Base-by-base conservation (phyloP, 495 filamentous ascomycete species). In the Neurospora tetraspora region DNA sequence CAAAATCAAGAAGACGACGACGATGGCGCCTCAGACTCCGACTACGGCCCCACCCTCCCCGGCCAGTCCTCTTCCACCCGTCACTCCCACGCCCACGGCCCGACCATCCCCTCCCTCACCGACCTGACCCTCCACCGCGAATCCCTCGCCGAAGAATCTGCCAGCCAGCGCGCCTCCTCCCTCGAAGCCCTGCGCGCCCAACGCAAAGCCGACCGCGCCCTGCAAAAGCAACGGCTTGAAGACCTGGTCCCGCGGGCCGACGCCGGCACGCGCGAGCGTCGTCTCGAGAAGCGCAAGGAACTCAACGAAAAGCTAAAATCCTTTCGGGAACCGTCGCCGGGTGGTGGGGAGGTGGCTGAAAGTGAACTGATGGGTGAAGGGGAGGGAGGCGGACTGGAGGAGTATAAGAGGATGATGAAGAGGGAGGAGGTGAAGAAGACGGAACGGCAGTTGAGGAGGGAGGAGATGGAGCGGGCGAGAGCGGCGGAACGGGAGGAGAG, bases 241-340 rank as follows among this genome's bases (percentile, higher is more conserved):
- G 95, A 98, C 72, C 82, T 97, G 12, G 87, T 85, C 0, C 95
- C 96, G 5, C 91, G 93, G 16, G 93, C 95, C 0, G 94, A 95
- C 69, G 82, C 95, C 0, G 94, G 95, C 1, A 94, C 93, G 3
- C 89, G 90, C 36, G 96, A 97, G 80, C 89, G 95, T 10, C 88
- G 89, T 71, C 85, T 99, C 5, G 95, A 99, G 84, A 97, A 97
- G 85, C 75, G 90, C 68, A 78, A 79, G 47, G 86, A 85, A 72
- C 74, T 86, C 14, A 86, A 84, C 71, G 89, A 87, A 14, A 88
- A 86, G 81, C 83, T 91, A 81, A 80, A 84, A 8, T 81, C 81
- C 23, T 93, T 91, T 74, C 82, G 88, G 1, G 88, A 92, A 11
- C 86, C 83, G 76, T 87, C 85, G 31, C 86, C 86, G 2, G 89